Conservation (phyloP, 2,329 filamentous ascomycete genomes). For the Huntiella omanensis region DNA sequence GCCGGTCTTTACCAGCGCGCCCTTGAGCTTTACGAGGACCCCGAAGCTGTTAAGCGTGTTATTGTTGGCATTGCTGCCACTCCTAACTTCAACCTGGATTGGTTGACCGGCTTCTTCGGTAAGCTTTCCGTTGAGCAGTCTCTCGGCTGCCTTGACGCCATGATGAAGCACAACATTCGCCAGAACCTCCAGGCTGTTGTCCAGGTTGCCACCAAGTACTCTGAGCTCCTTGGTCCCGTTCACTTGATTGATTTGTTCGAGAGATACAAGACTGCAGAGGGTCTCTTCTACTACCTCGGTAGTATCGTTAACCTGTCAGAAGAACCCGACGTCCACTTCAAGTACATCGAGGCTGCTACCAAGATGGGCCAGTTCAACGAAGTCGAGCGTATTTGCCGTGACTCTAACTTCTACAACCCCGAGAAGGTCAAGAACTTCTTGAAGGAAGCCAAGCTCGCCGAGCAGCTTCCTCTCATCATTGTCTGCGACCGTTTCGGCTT, state of each 20-base stretch:
- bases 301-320: slow-evolving; percentile 96
- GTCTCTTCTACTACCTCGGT: slow-evolving; percentile 93
- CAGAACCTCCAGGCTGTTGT: slow-evolving; percentile 92
- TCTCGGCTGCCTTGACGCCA: slow-evolving; percentile 81
- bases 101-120: slow-evolving; percentile 82
- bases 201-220: slow-evolving; percentile 94
- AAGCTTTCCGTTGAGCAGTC: slow-evolving; percentile 90
- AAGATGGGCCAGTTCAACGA: slow-evolving; percentile 87
- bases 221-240: slow-evolving; percentile 75
- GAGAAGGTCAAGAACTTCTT: slow-evolving; percentile 99
- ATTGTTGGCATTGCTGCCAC: slow-evolving; percentile 64
- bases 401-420: slow-evolving; percentile 74
- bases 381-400: slow-evolving; percentile 90
- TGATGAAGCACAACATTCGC: slow-evolving; percentile 92
- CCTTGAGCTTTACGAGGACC: slow-evolving; percentile 86
- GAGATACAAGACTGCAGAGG: slow-evolving; percentile 93
- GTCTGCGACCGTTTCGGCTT: slow-evolving; percentile 99
- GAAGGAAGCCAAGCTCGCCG: slow-evolving; percentile 80
- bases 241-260: slow-evolving; percentile 85
- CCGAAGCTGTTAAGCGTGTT: slow-evolving; percentile 75
- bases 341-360: slow-evolving; percentile 95
- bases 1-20: slow-evolving; percentile 74
- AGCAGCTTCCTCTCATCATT: slow-evolving; percentile 92
- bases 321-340: slow-evolving; percentile 92
- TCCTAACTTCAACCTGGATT: slow-evolving; percentile 77